Evolutionary conservation across 2,329 filamentous ascomycete species (phyloP).

Genomic region (Capronia coronata): DNA sequence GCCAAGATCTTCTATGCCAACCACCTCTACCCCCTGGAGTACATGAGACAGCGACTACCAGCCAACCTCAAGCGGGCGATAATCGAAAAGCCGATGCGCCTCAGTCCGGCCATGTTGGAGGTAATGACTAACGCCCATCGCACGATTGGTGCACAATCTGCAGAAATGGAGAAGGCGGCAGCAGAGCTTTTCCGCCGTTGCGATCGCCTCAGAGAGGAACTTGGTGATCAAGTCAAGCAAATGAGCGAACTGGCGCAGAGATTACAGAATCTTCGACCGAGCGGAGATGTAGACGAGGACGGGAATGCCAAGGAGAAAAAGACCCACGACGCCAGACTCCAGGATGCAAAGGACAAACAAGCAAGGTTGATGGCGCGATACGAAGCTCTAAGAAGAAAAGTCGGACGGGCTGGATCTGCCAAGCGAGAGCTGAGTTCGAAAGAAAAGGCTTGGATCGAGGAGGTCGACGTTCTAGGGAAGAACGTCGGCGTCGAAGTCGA

Average conservation of each 20-base stretch:
- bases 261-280: conserved; percentile 39
- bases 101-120: conserved; percentile 45
- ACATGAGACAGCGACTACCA: conserved; percentile 31
- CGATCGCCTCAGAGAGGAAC: conserved; percentile 43
- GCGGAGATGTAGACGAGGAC: conserved; percentile 34
- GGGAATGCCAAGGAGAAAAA: conserved; percentile 31
- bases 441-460: conserved; percentile 41
- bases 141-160: conserved; percentile 42
- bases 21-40: conserved; percentile 20
- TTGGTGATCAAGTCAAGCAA: conserved; percentile 43
- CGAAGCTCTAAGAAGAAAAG: conserved; percentile 40
- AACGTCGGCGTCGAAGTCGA: conserved; percentile 32
- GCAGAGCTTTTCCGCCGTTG: conserved; percentile 49
- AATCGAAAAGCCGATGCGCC: conserved; percentile 41
- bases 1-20: conserved; percentile 24
- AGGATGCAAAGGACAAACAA: conserved; percentile 38
- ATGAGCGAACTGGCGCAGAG: conserved; percentile 42
- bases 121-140: conserved; percentile 44
- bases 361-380: conserved; percentile 38
- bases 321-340: conserved; percentile 37
- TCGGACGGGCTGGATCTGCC: conserved; percentile 34
- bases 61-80: conserved; percentile 39
- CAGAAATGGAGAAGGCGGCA: conserved; percentile 42
- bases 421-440: conserved; percentile 43
- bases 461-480: conserved; percentile 37